These are phyloP conservation scores for Phytophthora sp. DNA, from an alignment of 352 stramenopile species.

Conservation along the genomic window DNA sequence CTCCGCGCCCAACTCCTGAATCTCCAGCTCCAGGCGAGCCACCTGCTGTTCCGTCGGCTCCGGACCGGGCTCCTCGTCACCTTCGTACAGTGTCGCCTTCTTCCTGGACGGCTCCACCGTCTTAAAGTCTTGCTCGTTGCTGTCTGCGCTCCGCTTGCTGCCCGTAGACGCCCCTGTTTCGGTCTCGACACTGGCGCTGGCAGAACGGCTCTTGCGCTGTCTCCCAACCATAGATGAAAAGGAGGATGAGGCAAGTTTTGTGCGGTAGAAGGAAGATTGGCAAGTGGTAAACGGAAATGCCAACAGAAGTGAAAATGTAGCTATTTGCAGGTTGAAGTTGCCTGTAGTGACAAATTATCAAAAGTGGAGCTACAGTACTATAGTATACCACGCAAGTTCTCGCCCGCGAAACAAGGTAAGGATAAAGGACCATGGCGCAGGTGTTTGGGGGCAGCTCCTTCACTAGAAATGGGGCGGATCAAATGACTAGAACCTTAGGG, in stretches of 20 bases:
- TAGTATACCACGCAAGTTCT: neutral
- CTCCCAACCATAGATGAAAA: constrained; percentile 12
- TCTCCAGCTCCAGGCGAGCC: constrained; percentile 15
- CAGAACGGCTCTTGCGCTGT: constrained; percentile 10
- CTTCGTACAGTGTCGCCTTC: constrained; percentile 10
- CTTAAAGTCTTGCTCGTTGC: constrained; percentile 4
- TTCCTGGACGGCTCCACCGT: constrained; percentile 4
- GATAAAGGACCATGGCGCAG: too few species aligned
- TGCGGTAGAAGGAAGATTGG: constrained; percentile 6
- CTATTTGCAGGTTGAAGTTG: constrained; percentile 29
- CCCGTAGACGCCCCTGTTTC: neutral
- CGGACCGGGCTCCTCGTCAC: constrained; percentile 11
- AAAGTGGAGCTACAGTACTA: neutral
- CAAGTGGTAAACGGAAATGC: constrained; percentile 2
- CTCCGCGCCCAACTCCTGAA: constrained; percentile 14
- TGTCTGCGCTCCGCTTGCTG: constrained; percentile 2
- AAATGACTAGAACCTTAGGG: neutral
- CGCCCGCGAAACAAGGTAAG: neutral
- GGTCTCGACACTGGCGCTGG: constrained; percentile 2
- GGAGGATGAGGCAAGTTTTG: neutral
- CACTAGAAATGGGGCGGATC: too few species aligned
- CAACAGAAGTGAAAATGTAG: constrained; percentile 23
- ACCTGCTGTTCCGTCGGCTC: constrained; percentile 19
- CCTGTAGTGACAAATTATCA: constrained; percentile 12
- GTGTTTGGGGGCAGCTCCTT: too few species aligned